phyloP scores from a whole-genome alignment of 1,139 yeast species.

The Eremothecium cymbalariae region DNA sequence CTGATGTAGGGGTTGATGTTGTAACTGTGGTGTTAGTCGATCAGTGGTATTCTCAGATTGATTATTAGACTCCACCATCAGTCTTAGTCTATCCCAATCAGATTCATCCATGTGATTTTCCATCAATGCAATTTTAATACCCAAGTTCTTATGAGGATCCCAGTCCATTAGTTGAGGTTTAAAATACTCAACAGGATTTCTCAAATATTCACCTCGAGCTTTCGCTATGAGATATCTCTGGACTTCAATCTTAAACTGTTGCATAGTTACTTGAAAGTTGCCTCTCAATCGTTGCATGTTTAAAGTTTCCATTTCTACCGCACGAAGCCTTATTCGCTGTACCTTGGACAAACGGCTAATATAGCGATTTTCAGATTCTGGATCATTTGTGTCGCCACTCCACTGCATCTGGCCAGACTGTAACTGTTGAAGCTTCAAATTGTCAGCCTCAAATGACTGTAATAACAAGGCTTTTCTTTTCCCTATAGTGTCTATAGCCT shows the following conservation, averaged over 20 bases:
- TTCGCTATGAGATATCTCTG: constrained; percentile 17
- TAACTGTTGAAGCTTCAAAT: constrained; percentile 8
- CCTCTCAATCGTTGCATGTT: constrained; percentile 25
- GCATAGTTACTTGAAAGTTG: constrained; percentile 21
- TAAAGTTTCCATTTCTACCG: constrained; percentile 28
- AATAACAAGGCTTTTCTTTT: constrained; percentile 9
- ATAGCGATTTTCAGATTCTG: constrained; percentile 4
- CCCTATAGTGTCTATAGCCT: constrained; percentile 8
- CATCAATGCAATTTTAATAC: constrained; percentile 11
- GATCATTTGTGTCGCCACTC: constrained; percentile 4
- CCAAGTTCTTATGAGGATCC: constrained; percentile 20
- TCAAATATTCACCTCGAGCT: constrained; percentile 14
- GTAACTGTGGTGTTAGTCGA: constrained; percentile 3
- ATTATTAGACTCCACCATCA: constrained; percentile 5
- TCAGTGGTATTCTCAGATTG: constrained; percentile 3
- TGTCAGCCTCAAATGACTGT: constrained; percentile 12
- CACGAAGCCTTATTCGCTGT: constrained; percentile 28
- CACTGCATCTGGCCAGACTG: constrained; percentile 6
- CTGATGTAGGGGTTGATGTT: neutral
- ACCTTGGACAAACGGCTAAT: constrained; percentile 13
- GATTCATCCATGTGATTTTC: constrained; percentile 7
- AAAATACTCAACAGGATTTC: constrained; percentile 24
- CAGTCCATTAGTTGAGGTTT: constrained; percentile 12
- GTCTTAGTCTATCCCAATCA: constrained; percentile 6
- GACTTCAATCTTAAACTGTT: constrained; percentile 25